Base-by-base conservation (phyloP, 148 eudicot genomes). In the Rhododendron vialii region DNA sequence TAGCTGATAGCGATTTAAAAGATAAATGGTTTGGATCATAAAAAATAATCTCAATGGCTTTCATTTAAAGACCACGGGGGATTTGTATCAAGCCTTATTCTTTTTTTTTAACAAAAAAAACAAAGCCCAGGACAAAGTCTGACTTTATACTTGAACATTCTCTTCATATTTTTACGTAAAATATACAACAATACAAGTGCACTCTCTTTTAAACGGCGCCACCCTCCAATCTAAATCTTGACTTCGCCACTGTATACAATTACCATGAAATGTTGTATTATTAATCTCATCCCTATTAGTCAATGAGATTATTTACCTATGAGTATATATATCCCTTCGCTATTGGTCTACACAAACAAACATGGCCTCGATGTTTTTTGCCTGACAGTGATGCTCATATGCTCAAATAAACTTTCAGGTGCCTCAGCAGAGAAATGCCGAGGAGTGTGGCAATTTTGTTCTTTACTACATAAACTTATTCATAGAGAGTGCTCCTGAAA, bases 361-460 rank as follows among this genome's bases (percentile, higher is more conserved):
- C 20, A 71, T 2, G 9, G 76, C 20, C 41, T 13, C 7, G 20
- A 4, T 71, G 13, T 20, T 24, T 51, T 24, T n/a, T 51, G 5
- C 4, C 53, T 18, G 45, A 28, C 22, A 33, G 38, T 84, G 80
- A 28, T 50, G 36, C 35, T 45, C 61, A 15, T 76, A 84, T 24
- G 17, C 20, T 51, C 45, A 84, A 79, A 78, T 28, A 69, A 14
- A 67, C 83, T 87, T 90, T 84, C 94, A 94, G 96, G 95, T 94
- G 88, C 95, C 96, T 7, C 95, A 94, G 84, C 93, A 91, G 84
- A 92, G 85, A 85, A 87, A 87, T 85, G 84, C 79, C 2, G 85
- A 92, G 85, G 87, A 94, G 86, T 92, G 95, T 74, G 96, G 93
- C 48, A 78, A 75, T 50, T 92, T 87, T 82, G 91, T 93, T 89